These are phyloP conservation scores for Leucocoprinus sp. DNA, from an alignment of 768 basidiomycete species.

Conservation along the genomic window DNA sequence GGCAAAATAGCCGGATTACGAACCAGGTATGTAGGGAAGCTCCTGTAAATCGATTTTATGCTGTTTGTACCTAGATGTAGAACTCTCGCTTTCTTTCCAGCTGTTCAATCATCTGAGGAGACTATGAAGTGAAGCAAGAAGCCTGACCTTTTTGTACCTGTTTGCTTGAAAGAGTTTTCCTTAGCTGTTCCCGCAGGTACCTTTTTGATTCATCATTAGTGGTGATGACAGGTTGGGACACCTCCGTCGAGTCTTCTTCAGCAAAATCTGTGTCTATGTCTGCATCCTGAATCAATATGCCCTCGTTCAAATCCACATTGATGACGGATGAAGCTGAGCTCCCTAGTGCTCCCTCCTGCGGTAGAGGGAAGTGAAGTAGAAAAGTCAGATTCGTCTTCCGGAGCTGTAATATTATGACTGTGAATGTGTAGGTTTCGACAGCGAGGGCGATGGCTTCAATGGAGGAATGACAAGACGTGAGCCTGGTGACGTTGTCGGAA, in stretches of 20 bases:
- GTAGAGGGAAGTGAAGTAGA: conserved; percentile 16
- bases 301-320: conserved; percentile 58
- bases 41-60: conserved; percentile 29
- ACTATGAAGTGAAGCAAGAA: neutral
- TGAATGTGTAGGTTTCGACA: conserved; percentile 52
- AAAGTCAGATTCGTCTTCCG: conserved; percentile 23
- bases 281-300: conserved; percentile 63
- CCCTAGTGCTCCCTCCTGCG: conserved; percentile 33
- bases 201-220: conserved; percentile 54
- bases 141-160: conserved; percentile 40
- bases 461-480: conserved; percentile 48
- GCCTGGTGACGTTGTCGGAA: conserved; percentile 27
- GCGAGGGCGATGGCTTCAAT: conserved; percentile 44
- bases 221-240: conserved; percentile 26
- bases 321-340: conserved; percentile 68
- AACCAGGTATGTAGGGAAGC: conserved; percentile 33
- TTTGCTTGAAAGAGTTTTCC: conserved; percentile 53
- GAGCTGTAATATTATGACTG: conserved; percentile 33
- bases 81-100: conserved; percentile 21
- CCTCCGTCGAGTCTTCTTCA: conserved; percentile 49
- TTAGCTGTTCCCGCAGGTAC: conserved; percentile 60
- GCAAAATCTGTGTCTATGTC: conserved; percentile 54
- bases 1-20: conserved; percentile 1
- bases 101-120: conserved; percentile 5
- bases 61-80: conserved; percentile 23